These are phyloP conservation scores for Penicillium aurantiogriseum DNA, from an alignment of 2,329 filamentous ascomycete species.

Conservation along the genomic window DNA sequence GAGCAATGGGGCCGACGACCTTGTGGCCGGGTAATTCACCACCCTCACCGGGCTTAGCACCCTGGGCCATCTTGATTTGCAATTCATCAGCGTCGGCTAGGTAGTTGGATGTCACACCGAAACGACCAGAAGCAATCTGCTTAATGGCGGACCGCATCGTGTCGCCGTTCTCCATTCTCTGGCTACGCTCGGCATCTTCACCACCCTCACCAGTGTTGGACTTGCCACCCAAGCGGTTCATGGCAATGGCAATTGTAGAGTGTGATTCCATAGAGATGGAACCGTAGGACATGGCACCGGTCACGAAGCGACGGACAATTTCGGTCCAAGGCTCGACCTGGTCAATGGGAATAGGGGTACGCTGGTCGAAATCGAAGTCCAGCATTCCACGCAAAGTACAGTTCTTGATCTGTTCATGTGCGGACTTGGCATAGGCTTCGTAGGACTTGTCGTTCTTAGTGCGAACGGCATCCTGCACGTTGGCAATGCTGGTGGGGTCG, in stretches of 20 bases:
- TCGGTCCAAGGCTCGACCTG: conserved; percentile 98
- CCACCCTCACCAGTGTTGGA: conserved; percentile 98
- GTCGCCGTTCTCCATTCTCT: conserved; percentile 84
- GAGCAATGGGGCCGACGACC: conserved; percentile 89
- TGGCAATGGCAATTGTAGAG: conserved; percentile 89
- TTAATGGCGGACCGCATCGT: conserved; percentile 98
- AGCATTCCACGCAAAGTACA: conserved; percentile 92
- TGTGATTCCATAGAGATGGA: conserved; percentile 99
- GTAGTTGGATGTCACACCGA: conserved; percentile 93
- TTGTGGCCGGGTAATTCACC: conserved; percentile 97
- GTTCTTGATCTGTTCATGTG: conserved; percentile 94
- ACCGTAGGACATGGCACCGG: conserved; percentile 96
- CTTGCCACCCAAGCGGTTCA: conserved; percentile 95
- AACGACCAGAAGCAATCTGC: conserved; percentile 92
- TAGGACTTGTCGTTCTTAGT: conserved; percentile 99
- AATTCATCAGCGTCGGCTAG: conserved; percentile 93
- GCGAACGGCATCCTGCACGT: conserved; percentile 93
- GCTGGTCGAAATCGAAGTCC: conserved; percentile 92
- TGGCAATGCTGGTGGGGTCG: conserved; percentile 90
- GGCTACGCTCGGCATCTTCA: conserved; percentile 87
- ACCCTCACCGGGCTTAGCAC: conserved; percentile 95
- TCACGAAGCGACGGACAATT: conserved; percentile 93
- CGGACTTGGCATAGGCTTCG: conserved; percentile 88
- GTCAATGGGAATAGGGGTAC: conserved; percentile 82
- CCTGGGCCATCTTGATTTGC: conserved; percentile 99